A percentile compares a stretch with the other conserved stretches of the same genome.
Evolutionary conservation across 2,329 filamentous ascomycete species (phyloP).

Genomic region (Ophiostoma quercus): DNA sequence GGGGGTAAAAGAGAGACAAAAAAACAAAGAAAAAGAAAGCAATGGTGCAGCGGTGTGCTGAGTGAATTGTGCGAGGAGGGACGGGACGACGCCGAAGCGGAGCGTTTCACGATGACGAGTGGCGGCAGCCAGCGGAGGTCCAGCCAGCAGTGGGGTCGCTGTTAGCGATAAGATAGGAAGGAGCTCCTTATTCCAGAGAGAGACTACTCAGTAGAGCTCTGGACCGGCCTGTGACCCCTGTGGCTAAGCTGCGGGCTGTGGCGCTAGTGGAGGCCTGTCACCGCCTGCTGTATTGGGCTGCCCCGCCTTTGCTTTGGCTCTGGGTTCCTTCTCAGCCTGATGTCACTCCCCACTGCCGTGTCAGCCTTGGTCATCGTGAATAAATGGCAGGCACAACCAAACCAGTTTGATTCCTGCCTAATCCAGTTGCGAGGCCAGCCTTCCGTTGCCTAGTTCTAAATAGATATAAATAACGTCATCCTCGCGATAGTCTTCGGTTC

Average conservation of each 20-base stretch:
- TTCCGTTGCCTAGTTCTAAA: no score
- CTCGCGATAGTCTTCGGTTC: background rate
- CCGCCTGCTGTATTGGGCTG: background rate
- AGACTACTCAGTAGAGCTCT: background rate
- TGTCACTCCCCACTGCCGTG: no score
- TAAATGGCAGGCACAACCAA: background rate
- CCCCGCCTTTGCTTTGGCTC: background rate
- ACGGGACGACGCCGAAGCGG: constrained; percentile 13
- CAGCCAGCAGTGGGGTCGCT: constrained; percentile 11
- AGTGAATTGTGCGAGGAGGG: constrained; percentile 8
- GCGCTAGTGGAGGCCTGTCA: background rate
- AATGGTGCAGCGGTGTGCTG: constrained; percentile 10
- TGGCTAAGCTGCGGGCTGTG: constrained; percentile 23
- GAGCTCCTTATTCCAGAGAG: background rate
- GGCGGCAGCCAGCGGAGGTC: background rate
- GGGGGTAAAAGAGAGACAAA: background rate
- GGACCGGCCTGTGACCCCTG: background rate
- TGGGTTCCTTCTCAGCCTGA: constrained; percentile 14
- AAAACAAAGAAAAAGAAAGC: background rate
- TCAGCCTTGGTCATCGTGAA: background rate
- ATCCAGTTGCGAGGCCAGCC: background rate
- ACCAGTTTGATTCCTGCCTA: background rate
- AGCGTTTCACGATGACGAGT: constrained; percentile 10
- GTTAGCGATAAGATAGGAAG: constrained; percentile 4
- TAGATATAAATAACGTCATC: background rate